Evolutionary conservation across 257 asterid genomes (phyloP).

Genomic region (Nicotiana otophora): DNA sequence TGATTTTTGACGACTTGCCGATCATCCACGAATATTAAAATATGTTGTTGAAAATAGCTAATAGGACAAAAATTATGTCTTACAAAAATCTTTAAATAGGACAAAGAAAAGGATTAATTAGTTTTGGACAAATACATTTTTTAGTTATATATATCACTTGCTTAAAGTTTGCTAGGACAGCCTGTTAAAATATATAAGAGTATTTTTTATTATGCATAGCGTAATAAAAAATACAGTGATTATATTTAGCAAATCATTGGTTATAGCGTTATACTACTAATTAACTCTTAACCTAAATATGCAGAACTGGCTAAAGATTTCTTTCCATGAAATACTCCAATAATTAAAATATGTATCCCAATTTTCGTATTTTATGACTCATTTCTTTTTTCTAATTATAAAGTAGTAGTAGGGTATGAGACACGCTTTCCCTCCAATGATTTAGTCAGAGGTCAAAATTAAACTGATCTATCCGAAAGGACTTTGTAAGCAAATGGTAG

Average conservation of each 20-base stretch:
- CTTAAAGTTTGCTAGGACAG: not conserved
- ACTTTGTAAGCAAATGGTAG: slow-evolving; percentile 25
- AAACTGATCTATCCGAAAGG: slow-evolving; percentile 7
- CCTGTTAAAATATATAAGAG: not conserved
- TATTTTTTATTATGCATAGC: too few species aligned
- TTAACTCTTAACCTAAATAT: too few species aligned
- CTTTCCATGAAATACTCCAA: not conserved
- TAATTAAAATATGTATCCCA: not conserved
- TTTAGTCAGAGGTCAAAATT: slow-evolving; percentile 28
- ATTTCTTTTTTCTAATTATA: not conserved
- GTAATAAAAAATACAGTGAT: not conserved
- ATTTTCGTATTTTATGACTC: not conserved
- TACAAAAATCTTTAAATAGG: not conserved
- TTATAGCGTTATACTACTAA: too few species aligned
- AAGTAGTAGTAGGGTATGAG: not conserved
- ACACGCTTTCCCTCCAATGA: slow-evolving; percentile 23
- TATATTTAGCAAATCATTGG: not conserved
- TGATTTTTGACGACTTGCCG: slow-evolving; percentile 14
- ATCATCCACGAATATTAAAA: not conserved
- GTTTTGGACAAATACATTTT: not conserved
- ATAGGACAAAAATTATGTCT: not conserved
- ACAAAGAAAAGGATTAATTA: not conserved
- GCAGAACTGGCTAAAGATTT: not conserved
- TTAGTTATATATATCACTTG: not conserved
- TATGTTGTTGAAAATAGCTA: not conserved